Evolutionary conservation across 441 rosid genomes (phyloP).

Genomic region (Erodium moschatum): DNA sequence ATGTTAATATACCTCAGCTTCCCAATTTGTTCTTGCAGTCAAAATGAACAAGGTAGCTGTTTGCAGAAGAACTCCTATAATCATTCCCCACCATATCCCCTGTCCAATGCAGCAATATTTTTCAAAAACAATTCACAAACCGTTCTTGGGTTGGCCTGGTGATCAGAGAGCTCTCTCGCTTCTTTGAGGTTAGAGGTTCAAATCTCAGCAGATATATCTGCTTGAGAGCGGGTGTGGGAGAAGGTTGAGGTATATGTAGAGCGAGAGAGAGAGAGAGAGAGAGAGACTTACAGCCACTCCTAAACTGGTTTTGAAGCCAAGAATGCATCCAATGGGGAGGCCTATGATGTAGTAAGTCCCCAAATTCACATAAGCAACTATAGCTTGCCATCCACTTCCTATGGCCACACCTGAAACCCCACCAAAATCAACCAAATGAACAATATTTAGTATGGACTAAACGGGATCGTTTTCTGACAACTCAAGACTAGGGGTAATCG

Average conservation of each 20-base stretch:
- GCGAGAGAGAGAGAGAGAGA: slow-evolving; percentile 15
- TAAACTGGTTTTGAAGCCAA: slow-evolving; percentile 68
- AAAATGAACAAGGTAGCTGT: slow-evolving; percentile 54
- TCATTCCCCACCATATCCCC: slow-evolving; percentile 98
- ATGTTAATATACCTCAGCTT: not conserved
- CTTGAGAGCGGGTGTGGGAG: too few relatives aligned
- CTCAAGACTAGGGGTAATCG: too few relatives aligned
- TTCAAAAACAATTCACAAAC: too few relatives aligned
- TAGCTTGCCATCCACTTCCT: slow-evolving; percentile 85
- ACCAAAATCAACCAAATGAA: too few relatives aligned
- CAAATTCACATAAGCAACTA: slow-evolving; percentile 72
- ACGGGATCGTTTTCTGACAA: too few relatives aligned
- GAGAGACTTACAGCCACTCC: slow-evolving; percentile 60
- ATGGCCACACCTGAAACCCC: slow-evolving; percentile 49
- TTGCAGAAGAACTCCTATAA: slow-evolving; percentile 66
- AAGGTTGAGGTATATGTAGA: too few relatives aligned
- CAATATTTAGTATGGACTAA: too few relatives aligned
- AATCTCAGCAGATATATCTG: too few relatives aligned
- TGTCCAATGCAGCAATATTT: slow-evolving; percentile 19
- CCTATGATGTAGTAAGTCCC: slow-evolving; percentile 65
- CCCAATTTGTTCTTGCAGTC: slow-evolving; percentile 88
- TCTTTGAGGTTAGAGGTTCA: too few relatives aligned
- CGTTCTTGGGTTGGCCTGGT: too few relatives aligned
- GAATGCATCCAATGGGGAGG: slow-evolving; percentile 73
- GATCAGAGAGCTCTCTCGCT: too few relatives aligned